These are phyloP conservation scores for Pycnococcus provasolii DNA, from an alignment of 139 green algal genomes.

Conservation along the genomic window DNA sequence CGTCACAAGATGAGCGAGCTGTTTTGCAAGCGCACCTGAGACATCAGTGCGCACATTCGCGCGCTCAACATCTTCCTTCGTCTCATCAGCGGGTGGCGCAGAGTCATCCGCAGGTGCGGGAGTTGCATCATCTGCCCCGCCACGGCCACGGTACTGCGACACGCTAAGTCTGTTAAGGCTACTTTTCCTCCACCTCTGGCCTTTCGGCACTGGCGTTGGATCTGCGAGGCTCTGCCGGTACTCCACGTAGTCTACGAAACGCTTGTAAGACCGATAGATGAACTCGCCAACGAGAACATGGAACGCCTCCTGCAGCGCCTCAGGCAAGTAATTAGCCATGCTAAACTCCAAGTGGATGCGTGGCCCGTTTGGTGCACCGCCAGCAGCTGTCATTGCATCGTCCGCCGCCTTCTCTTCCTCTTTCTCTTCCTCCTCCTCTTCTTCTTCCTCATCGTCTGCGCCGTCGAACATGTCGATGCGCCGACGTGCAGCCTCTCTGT, in stretches of 20 bases:
- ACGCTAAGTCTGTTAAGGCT: too few relatives aligned
- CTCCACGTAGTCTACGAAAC: constrained; percentile 17
- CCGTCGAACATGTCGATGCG: background rate
- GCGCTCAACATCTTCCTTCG: too few relatives aligned
- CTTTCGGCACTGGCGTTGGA: too few relatives aligned
- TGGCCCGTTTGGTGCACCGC: background rate
- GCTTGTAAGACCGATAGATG: constrained; percentile 71
- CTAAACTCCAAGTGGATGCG: constrained; percentile 33
- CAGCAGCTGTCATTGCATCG: constrained; percentile 16
- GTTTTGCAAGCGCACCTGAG: too few relatives aligned
- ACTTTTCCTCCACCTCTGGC: too few relatives aligned
- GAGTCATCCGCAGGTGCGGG: too few relatives aligned
- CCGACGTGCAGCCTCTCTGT: background rate
- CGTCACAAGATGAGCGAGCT: too few relatives aligned
- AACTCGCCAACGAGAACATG: constrained; percentile 64
- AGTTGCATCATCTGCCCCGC: too few relatives aligned
- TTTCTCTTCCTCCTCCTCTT: background rate
- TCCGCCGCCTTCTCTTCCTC: constrained; percentile 3
- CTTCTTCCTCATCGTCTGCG: background rate
- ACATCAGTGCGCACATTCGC: too few relatives aligned
- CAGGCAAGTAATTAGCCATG: constrained; percentile 35
- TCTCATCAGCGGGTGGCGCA: too few relatives aligned
- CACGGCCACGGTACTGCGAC: too few relatives aligned
- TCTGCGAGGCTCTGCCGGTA: background rate
- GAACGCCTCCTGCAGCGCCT: constrained; percentile 32